Conservation (phyloP, 2,329 filamentous ascomycete species). For the Botrytis pseudocinerea region DNA sequence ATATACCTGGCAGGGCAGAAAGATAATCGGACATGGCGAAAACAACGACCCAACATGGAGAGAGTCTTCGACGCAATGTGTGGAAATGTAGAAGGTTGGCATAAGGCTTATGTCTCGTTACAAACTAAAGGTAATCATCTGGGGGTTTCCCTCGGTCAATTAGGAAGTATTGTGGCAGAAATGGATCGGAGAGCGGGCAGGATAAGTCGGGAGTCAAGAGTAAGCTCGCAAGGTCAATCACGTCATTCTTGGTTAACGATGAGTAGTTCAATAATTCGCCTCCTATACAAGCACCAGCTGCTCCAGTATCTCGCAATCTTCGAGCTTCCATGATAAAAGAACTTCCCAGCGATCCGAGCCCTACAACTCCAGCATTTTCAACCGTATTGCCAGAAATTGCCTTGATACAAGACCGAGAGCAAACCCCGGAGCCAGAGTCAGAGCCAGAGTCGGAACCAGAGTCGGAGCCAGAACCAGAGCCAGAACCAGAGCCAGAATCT, state of each 20-base stretch:
- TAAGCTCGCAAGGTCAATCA: conserved; percentile 46
- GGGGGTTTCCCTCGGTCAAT: conserved; percentile 67
- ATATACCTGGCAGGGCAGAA: conserved; percentile 71
- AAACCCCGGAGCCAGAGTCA: conserved; percentile 30
- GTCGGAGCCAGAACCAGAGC: conserved; percentile 2
- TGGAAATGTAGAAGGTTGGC: conserved; percentile 90
- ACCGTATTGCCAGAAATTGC: conserved; percentile 37
- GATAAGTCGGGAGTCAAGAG: conserved; percentile 75
- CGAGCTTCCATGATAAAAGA: conserved; percentile 37
- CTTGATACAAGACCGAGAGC: conserved; percentile 37
- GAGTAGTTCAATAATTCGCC: conserved; percentile 26
- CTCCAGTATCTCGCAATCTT: conserved; percentile 30
- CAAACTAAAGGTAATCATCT: conserved; percentile 71
- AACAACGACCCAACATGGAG: conserved; percentile 61
- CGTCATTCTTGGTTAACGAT: conserved; percentile 19
- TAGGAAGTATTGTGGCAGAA: conserved; percentile 76
- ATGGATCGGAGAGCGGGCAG: conserved; percentile 84
- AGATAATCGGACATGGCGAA: conserved; percentile 58
- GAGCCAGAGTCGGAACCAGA: conserved; percentile 21
- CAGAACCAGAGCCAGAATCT: background rate
- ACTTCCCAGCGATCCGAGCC: conserved; percentile 36
- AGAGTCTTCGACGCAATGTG: conserved; percentile 88
- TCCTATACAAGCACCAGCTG: conserved; percentile 17
- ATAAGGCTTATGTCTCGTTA: conserved; percentile 73
- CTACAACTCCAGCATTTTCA: conserved; percentile 38